Base-by-base conservation (phyloP, 495 filamentous ascomycete species). In the Aspergillus nanangensis region DNA sequence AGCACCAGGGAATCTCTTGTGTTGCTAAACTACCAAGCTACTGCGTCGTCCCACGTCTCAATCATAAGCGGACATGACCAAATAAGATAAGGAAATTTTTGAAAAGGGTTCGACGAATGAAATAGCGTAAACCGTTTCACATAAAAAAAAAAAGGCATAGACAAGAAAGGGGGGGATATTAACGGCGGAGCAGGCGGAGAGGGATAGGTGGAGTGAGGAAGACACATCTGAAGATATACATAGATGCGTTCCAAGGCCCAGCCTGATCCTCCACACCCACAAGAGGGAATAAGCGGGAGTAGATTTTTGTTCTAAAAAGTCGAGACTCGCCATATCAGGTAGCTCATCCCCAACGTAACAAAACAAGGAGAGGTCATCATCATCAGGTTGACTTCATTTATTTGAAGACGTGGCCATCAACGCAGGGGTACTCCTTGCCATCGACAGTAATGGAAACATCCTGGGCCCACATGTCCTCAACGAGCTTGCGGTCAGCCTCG, bases 401-500 rank as follows among this genome's bases (percentile, higher is more conserved):
- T 84, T 97, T 98, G 84, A 97, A 97, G 66, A 96, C 89, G 80
- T 99, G 95, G 61, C 94, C 94, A 56, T 90, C 87, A 62, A 84
- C 86, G 75, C 69, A 80, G 49, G 74, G 64, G 58, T 80, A 90
- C 65, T 80, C 81, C 83, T 97, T 94, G 72, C 83, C 92, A 57
- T 83, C 69, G 57, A 88, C 76, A 53, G 70, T 68, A 55, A 88
- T 67, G 47, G 90, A 86, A 72, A 86, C 85, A 63, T 97, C 93
- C 79, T 83, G 88, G 50, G 83, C 76, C 93, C 93, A 99, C 71
- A 86, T 77, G 63, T 88, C 82, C 52, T 94, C 81, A 61, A 96
- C 76, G 66, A 84, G 86, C 64, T 84, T 87, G 65, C 79, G 81
- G 75, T 96, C 89, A 58, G 84, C 88, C 43, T 79, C 65, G 61